A percentile compares a stretch with the other conserved stretches of the same genome.
Evolutionary conservation across 495 filamentous ascomycete genomes (phyloP).

Genomic region (Neurospora sp.): DNA sequence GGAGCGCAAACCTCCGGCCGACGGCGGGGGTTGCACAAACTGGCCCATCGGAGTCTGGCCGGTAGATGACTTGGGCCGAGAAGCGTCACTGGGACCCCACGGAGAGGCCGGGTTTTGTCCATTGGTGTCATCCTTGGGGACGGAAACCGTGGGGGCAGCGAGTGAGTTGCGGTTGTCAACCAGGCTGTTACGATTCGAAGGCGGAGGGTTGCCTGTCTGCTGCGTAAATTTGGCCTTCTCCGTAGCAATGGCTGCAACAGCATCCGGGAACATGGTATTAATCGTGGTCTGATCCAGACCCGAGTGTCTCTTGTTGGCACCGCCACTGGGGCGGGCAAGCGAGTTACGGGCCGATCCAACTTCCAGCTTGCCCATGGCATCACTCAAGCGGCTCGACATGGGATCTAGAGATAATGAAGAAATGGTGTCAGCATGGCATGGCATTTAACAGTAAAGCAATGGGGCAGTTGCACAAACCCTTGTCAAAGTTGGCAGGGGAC

Average conservation of each 20-base stretch:
- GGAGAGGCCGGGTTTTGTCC: constrained; percentile 61
- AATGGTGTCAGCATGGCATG: background rate
- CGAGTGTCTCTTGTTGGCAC: constrained; percentile 81
- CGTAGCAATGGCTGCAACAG: constrained; percentile 90
- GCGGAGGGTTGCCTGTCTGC: constrained; percentile 79
- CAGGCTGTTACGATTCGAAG: constrained; percentile 88
- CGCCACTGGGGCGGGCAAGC: constrained; percentile 56
- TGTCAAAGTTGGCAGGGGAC: constrained; percentile 94
- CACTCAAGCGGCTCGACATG: constrained; percentile 91
- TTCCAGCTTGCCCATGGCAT: constrained; percentile 93
- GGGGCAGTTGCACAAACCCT: constrained; percentile 54
- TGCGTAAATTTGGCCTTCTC: constrained; percentile 96
- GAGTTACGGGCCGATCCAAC: constrained; percentile 82
- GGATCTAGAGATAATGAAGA: constrained; percentile 51
- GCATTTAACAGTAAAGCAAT: background rate
- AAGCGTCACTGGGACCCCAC: constrained; percentile 54
- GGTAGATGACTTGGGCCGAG: constrained; percentile 82
- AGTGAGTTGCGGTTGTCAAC: constrained; percentile 75
- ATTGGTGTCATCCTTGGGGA: constrained; percentile 43
- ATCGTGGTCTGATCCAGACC: constrained; percentile 88
- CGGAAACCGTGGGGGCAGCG: constrained; percentile 65
- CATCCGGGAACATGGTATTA: constrained; percentile 98
- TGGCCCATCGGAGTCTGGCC: constrained; percentile 92
- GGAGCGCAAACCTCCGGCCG: constrained; percentile 74
- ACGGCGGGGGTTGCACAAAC: constrained; percentile 75